A percentile compares a stretch with the other conserved stretches of the same genome.
Conservation (phyloP, 176 grass and related monocot species). For the Avena insularis region DNA sequence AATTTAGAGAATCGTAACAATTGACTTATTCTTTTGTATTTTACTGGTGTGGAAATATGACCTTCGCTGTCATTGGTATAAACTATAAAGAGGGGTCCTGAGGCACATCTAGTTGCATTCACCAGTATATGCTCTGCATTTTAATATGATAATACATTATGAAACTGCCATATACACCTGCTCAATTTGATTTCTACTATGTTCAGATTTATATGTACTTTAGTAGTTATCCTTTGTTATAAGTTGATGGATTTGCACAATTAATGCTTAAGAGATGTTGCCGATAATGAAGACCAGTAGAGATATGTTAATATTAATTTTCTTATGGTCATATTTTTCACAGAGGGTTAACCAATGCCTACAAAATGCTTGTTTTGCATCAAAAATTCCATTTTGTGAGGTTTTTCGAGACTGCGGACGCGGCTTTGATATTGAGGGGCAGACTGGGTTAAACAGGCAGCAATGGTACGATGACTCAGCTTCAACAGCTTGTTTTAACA, state of each 20-base stretch:
- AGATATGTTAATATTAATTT: background rate
- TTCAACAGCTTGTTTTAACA: conserved; percentile 69
- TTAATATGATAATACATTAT: background rate
- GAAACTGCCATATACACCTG: conserved; percentile 8
- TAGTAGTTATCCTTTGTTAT: conserved; percentile 14
- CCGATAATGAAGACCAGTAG: background rate
- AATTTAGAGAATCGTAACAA: background rate
- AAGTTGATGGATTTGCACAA: background rate
- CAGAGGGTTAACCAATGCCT: conserved; percentile 98
- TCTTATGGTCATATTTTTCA: conserved; percentile 42
- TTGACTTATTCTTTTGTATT: background rate
- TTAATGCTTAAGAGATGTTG: background rate
- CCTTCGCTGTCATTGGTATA: background rate
- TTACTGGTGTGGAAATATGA: background rate
- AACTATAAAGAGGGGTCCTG: background rate
- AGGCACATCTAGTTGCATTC: conserved; percentile 28
- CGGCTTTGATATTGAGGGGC: conserved; percentile 9
- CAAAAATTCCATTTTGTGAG: conserved; percentile 49
- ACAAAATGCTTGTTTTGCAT: conserved; percentile 58
- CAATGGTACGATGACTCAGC: conserved; percentile 52
- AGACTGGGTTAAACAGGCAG: conserved; percentile 33
- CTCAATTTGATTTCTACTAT: background rate
- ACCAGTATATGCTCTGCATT: conserved; percentile 17
- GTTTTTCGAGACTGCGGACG: conserved; percentile 73
- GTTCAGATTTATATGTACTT: background rate